Evolutionary conservation across 768 basidiomycete genomes (phyloP).

Genomic region (Termitomyces sp.): DNA sequence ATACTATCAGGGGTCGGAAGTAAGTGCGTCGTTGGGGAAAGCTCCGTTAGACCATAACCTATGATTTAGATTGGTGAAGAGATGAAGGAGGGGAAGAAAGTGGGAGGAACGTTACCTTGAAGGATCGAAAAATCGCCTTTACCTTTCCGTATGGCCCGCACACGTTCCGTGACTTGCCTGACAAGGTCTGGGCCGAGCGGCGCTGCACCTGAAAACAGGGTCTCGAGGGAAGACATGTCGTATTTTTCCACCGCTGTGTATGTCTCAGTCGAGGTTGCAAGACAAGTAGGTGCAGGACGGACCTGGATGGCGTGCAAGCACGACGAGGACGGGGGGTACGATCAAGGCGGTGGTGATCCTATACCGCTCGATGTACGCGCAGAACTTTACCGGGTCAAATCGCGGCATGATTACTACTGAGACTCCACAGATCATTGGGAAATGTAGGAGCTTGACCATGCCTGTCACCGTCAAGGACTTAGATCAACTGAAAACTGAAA

Average conservation of each 20-base stretch:
- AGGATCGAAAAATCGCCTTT: conserved; percentile 35
- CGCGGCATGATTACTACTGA: conserved; percentile 55
- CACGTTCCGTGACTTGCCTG: conserved; percentile 35
- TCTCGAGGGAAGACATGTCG: conserved; percentile 52
- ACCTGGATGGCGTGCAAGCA: conserved; percentile 66
- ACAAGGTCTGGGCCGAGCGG: conserved; percentile 66
- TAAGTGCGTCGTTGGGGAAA: conserved; percentile 64
- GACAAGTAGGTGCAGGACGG: conserved; percentile 14
- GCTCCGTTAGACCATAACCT: conserved; percentile 83
- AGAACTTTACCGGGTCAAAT: conserved; percentile 70
- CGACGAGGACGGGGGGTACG: conserved; percentile 83
- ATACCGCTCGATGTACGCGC: conserved; percentile 60
- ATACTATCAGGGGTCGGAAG: conserved; percentile 37
- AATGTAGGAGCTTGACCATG: conserved; percentile 55
- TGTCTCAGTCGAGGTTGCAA: neutral
- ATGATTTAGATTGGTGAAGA: neutral
- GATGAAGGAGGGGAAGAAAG: too few species aligned
- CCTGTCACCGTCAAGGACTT: conserved; percentile 28
- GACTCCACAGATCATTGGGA: conserved; percentile 44
- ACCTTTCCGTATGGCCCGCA: conserved; percentile 30
- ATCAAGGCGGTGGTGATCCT: conserved; percentile 51
- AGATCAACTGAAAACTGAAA: neutral
- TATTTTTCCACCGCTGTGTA: conserved; percentile 55
- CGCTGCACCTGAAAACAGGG: conserved; percentile 73
- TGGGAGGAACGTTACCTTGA: conserved; percentile 33